Conservation (phyloP, 805 yeast genomes). For the Lachancea nothofagi region DNA sequence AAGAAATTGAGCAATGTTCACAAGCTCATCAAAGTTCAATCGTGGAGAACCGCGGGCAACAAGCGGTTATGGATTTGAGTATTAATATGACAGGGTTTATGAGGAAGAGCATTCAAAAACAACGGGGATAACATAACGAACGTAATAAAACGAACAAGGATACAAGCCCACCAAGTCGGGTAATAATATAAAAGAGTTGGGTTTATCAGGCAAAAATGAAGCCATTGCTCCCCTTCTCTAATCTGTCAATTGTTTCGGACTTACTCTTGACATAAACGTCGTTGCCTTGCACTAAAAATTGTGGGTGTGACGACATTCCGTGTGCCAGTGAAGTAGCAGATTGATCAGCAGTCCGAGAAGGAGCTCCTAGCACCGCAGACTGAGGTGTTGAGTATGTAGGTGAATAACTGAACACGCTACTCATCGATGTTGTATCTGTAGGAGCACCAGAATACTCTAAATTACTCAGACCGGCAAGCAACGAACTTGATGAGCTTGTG, state of each 20-base stretch:
- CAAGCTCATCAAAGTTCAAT: too few relatives aligned
- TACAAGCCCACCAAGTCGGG: neutral
- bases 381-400: slow-evolving; percentile 4
- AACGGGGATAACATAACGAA: neutral
- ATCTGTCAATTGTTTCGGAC: slow-evolving; percentile 17
- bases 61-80: neutral
- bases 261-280: slow-evolving; percentile 11
- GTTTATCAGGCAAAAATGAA: slow-evolving; percentile 16
- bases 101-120: neutral
- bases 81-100: neutral
- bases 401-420: slow-evolving; percentile 5
- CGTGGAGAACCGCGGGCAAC: too few relatives aligned
- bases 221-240: slow-evolving; percentile 27
- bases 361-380: neutral
- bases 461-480: slow-evolving; percentile 7
- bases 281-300: slow-evolving; percentile 10
- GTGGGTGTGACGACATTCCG: slow-evolving; percentile 8
- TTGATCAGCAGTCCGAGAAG: slow-evolving; percentile 1
- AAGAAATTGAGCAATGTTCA: too few relatives aligned
- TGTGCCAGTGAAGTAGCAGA: neutral
- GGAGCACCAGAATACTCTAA: slow-evolving; percentile 4
- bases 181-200: neutral
- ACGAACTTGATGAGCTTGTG: slow-evolving; percentile 2
- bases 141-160: neutral
- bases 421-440: neutral